Conservation (phyloP, 306 rosid genomes). For the Fragaria iinumae region DNA sequence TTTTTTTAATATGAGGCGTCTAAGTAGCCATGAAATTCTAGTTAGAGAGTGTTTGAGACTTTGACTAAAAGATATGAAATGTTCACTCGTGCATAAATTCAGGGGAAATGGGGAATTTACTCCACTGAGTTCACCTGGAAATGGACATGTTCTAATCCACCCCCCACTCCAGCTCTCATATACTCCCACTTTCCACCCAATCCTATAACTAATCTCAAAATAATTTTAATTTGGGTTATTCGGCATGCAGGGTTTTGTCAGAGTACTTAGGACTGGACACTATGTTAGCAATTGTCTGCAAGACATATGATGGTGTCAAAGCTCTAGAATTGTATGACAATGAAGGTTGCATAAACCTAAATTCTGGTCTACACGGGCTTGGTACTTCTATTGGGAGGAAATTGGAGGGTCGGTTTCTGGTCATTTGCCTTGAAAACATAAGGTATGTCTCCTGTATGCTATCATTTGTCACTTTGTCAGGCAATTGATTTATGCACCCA, state of each 20-base stretch:
- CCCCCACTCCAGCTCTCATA: neutral
- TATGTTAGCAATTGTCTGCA: conserved; percentile 81
- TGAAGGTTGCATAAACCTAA: conserved; percentile 54
- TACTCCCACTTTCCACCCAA: neutral
- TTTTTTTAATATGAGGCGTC: neutral
- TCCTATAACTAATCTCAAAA: neutral
- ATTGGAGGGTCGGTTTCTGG: conserved; percentile 67
- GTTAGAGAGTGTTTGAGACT: conserved; percentile 6
- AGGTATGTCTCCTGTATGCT: conserved; percentile 31
- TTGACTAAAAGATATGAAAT: neutral
- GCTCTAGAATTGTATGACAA: conserved; percentile 71
- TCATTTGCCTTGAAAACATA: conserved; percentile 72
- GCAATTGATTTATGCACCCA: conserved; percentile 16
- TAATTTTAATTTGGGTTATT: conserved; percentile 16
- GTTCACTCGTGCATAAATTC: neutral
- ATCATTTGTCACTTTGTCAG: neutral
- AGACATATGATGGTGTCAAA: conserved; percentile 63
- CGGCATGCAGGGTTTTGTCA: conserved; percentile 69
- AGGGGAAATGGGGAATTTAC: neutral
- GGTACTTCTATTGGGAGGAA: conserved; percentile 65
- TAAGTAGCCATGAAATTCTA: neutral
- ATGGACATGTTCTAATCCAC: neutral
- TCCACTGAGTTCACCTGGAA: conserved; percentile 1
- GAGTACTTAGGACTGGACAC: conserved; percentile 78
- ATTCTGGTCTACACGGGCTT: conserved; percentile 67